phyloP scores from a whole-genome alignment of 495 filamentous ascomycete species.

The Penicillium desertorum region DNA sequence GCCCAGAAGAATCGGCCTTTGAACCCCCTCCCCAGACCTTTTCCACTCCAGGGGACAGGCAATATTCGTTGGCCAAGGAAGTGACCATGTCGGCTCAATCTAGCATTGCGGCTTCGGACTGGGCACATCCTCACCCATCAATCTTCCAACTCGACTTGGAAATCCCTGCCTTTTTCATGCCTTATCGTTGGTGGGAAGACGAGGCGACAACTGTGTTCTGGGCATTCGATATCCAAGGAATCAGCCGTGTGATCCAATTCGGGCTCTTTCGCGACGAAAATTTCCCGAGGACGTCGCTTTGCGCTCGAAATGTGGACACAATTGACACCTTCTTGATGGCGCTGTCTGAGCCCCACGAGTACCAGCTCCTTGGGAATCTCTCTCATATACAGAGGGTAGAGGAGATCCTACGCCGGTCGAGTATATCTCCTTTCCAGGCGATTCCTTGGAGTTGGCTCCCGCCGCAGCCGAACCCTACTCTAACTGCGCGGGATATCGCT shows the following conservation, averaged over 20 bases:
- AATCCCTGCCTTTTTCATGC: slow-evolving; percentile 31
- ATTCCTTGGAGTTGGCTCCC: slow-evolving; percentile 45
- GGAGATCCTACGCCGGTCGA: slow-evolving; percentile 40
- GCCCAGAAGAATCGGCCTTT: slow-evolving; percentile 14
- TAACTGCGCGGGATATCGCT: slow-evolving; percentile 31
- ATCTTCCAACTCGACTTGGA: slow-evolving; percentile 36
- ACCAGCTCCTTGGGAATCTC: slow-evolving; percentile 28
- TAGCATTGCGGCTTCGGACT: slow-evolving; percentile 7
- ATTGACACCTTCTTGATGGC: slow-evolving; percentile 37
- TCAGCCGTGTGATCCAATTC: slow-evolving; percentile 42
- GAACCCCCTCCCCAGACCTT: slow-evolving; percentile 13
- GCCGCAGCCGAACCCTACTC: slow-evolving; percentile 19
- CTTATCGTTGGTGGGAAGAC: slow-evolving; percentile 48
- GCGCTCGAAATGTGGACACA: slow-evolving; percentile 31
- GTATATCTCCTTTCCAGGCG: slow-evolving; percentile 20
- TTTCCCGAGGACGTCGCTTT: slow-evolving; percentile 36
- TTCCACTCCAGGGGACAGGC: neutral
- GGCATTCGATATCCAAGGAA: slow-evolving; percentile 43
- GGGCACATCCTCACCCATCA: slow-evolving; percentile 31
- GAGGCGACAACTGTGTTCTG: slow-evolving; percentile 42
- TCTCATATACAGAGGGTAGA: slow-evolving; percentile 46
- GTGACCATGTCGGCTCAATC: slow-evolving; percentile 12
- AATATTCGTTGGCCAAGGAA: neutral
- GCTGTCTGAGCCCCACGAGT: slow-evolving; percentile 31
- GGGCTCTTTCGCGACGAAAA: slow-evolving; percentile 38